Base-by-base conservation (phyloP, 768 basidiomycete species). In the Naganishia vaughanmartiniae region DNA sequence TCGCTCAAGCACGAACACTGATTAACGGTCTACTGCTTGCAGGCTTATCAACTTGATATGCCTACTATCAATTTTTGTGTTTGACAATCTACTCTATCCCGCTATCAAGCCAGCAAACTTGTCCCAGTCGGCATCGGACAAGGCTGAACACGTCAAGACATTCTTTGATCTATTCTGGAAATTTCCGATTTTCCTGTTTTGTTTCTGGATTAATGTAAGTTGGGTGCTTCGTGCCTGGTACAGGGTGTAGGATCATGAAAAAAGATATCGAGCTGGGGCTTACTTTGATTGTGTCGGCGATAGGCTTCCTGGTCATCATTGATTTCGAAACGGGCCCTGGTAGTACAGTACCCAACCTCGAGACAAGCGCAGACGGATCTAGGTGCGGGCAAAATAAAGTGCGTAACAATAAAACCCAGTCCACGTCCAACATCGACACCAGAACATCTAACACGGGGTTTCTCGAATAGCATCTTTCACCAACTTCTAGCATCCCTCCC, bases 31-130 rank as follows among this genome's bases (percentile, higher is more conserved):
- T 19, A 57, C 65, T 24, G 6, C 28, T 12, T 33, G 17, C 67
- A 79, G 80, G 14, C 58, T 81, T 19, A 76, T 81, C 74, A 81
- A 81, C 73, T 72, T 79, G 54, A 73, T 80, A 34, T 76, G 78
- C 45, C 76, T 81, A 24, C 34, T 80, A 28, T 71, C 76, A 5
- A 75, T 81, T 21, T 78, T 77, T 0, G 74, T 80, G 65, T 74
- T 75, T 33, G 75, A 77, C 17, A 67, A 76, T 42, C 68, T 81
- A 71, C 54, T 81, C 66, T 76, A 78, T 0, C 79, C 79, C 0
- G 53, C 77, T 2, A 31, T 79, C 57, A 69, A 73, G 12, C 70
- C 74, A 11, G n/a, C 73, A 4, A 28, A 72, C 24, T 57, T 58
- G n/a, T 70, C 68, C n/a, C 66, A 54, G 0, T 69, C 75, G 5